A percentile compares a stretch with the other conserved stretches of the same genome.
These are phyloP conservation scores for Fraxinus nigra DNA, from an alignment of 305 asterid species.

Conservation along the genomic window DNA sequence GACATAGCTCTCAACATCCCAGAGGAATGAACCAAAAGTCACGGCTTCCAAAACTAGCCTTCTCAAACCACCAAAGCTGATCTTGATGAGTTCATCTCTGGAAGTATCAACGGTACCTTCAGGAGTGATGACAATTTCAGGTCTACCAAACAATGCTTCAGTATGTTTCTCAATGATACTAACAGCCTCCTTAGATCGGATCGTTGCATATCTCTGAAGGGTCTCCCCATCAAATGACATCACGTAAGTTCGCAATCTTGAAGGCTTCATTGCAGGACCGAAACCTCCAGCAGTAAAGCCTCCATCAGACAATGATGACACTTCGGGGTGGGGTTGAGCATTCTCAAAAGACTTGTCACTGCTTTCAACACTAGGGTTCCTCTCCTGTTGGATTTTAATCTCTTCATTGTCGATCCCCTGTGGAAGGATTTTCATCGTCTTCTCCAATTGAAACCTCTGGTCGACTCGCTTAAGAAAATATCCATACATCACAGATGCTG, in stretches of 20 bases:
- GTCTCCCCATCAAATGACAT: conserved; percentile 89
- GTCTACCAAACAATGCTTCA: conserved; percentile 87
- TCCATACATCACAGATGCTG: conserved; percentile 95
- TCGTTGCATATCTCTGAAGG: conserved; percentile 75
- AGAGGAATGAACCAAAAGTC: conserved; percentile 95
- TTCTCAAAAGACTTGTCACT: conserved; percentile 19
- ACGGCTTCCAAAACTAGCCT: conserved; percentile 88
- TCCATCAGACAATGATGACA: conserved; percentile 48
- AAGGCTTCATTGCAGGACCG: conserved; percentile 48
- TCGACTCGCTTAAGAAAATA: conserved; percentile 90
- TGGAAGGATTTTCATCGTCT: conserved; percentile 79
- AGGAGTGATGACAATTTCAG: conserved; percentile 69
- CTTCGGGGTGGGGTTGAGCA: conserved; percentile 64
- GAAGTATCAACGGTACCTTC: conserved; percentile 75
- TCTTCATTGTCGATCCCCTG: conserved; percentile 37
- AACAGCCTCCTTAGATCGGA: conserved; percentile 78
- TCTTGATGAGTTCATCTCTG: conserved; percentile 62
- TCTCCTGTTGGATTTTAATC: conserved; percentile 31
- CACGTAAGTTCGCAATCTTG: conserved; percentile 66
- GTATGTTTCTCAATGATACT: conserved; percentile 83
- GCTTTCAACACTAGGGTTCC: conserved; percentile 21
- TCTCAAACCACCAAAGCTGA: conserved; percentile 81
- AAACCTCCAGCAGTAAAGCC: conserved; percentile 35
- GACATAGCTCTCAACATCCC: conserved; percentile 96
- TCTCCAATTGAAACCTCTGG: conserved; percentile 89